phyloP scores from a whole-genome alignment of 2,329 filamentous ascomycete genomes.

The Bipolaris victoriae region DNA sequence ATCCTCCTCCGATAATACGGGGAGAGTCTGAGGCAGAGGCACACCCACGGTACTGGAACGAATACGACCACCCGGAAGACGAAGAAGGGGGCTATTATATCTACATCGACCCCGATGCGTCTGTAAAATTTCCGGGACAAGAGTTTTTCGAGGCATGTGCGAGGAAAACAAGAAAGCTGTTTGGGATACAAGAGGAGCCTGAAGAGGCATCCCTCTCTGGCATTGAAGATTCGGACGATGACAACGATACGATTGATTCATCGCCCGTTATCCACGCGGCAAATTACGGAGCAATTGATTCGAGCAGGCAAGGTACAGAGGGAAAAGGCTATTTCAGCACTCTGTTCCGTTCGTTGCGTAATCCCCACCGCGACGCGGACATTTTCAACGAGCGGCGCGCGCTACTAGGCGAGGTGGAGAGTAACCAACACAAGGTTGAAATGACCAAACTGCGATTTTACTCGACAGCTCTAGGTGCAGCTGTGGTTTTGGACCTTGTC shows the following conservation, averaged over 20 bases:
- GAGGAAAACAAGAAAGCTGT: slow-evolving; percentile 31
- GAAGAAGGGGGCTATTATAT: slow-evolving; percentile 71
- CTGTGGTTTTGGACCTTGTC: slow-evolving; percentile 69
- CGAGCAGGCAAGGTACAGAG: slow-evolving; percentile 8
- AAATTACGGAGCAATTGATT: slow-evolving; percentile 57
- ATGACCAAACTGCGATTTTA: slow-evolving; percentile 47
- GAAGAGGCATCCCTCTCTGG: slow-evolving; percentile 36
- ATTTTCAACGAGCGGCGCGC: slow-evolving; percentile 57
- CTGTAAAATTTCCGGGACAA: slow-evolving; percentile 66
- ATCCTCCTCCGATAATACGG: slow-evolving; percentile 27
- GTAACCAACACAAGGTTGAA: slow-evolving; percentile 42
- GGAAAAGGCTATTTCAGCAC: slow-evolving; percentile 40
- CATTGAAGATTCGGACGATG: slow-evolving; percentile 58
- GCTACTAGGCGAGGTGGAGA: slow-evolving; percentile 39
- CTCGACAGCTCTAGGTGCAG: slow-evolving; percentile 62
- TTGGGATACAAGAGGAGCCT: slow-evolving; percentile 29
- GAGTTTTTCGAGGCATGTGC: slow-evolving; percentile 59
- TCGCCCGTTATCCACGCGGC: slow-evolving; percentile 29
- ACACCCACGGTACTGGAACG: slow-evolving; percentile 73
- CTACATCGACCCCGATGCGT: slow-evolving; percentile 73
- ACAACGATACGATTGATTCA: slow-evolving; percentile 57
- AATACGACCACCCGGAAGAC: slow-evolving; percentile 79
- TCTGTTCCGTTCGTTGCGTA: slow-evolving; percentile 35
- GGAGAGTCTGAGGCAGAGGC: slow-evolving; percentile 26
- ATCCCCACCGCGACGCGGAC: slow-evolving; percentile 53